Evolutionary conservation across 305 asterid species (phyloP), one percentile per base, ranked within the genome.

Genomic region (Fraxinus paxiana): DNA sequence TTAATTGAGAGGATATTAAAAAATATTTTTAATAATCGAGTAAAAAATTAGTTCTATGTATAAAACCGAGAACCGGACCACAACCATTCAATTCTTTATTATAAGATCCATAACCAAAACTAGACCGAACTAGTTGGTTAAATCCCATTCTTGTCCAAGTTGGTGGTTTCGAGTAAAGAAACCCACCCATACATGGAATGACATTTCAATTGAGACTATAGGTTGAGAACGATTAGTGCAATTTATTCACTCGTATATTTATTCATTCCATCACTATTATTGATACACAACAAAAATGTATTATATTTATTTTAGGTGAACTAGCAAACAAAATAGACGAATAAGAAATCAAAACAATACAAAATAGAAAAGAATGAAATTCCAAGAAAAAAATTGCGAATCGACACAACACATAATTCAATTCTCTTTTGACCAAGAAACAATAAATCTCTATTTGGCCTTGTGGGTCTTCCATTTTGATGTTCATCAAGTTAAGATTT

Each of bases 311-410:
- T 35, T 35, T 35, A 35, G 38, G 38, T 35, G 38, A 30, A 33
- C 48, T 34, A 61, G 77, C 79, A 43, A 31, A 81, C 73, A 54
- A 79, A 65, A n/a, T 31, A 82, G 76, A 82, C 9, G 73, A 65
- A 61, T 33, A 41, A 75, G 38, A 79, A 79, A 79, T 77, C 43
- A 34, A 69, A 78, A 28, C 15, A 34, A 31, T 30, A 33, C 73
- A 77, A 51, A 41, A 71, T 30, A 80, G 30, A 18, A 63, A 56
- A 37, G 56, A 79, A 61, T 28, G 81, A 79, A 70, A 76, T 79
- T 74, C 78, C 65, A 75, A 85, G 77, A 83, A 34, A 69, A 74
- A 20, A 80, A 81, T 75, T 67, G 85, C 79, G 24, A 70, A 84
- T 48, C 77, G 69, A 26, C n/a, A 28, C 63, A 24, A 4, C 48